A percentile compares a stretch with the other conserved stretches of the same genome.
Conservation (phyloP, 306 rosid genomes). For the Castanospermum australe region DNA sequence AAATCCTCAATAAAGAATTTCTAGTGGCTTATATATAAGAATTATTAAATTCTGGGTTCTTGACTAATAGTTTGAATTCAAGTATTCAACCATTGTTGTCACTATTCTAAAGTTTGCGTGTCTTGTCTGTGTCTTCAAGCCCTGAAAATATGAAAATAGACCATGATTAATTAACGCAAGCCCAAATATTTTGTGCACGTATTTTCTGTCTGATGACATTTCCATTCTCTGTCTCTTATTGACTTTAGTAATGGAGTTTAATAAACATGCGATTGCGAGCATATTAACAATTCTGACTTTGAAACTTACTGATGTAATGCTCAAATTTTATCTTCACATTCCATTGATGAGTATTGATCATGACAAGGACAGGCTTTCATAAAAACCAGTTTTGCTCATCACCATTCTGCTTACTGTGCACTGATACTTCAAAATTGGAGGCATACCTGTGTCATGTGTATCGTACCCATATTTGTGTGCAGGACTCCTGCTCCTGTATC, state of each 20-base stretch:
- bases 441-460: no score
- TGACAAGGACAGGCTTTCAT: not conserved
- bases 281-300: not conserved
- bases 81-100: not conserved
- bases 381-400: not conserved
- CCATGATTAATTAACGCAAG: not conserved
- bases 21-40: not conserved
- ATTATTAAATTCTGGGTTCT: not conserved
- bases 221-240: not conserved
- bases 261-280: no score
- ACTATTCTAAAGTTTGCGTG: not conserved
- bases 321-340: not conserved
- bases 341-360: not conserved
- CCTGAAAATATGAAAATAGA: not conserved
- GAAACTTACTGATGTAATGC: not conserved
- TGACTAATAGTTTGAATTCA: constrained; percentile 13
- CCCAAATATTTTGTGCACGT: not conserved
- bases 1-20: not conserved
- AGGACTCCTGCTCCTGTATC: no score
- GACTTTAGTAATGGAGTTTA: not conserved
- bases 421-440: no score
- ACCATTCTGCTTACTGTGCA: not conserved
- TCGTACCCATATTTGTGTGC: no score
- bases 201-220: not conserved
- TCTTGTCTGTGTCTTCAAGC: not conserved